Evolutionary conservation across 2,329 filamentous ascomycete genomes (phyloP).

Genomic region (Curvularia lunata): DNA sequence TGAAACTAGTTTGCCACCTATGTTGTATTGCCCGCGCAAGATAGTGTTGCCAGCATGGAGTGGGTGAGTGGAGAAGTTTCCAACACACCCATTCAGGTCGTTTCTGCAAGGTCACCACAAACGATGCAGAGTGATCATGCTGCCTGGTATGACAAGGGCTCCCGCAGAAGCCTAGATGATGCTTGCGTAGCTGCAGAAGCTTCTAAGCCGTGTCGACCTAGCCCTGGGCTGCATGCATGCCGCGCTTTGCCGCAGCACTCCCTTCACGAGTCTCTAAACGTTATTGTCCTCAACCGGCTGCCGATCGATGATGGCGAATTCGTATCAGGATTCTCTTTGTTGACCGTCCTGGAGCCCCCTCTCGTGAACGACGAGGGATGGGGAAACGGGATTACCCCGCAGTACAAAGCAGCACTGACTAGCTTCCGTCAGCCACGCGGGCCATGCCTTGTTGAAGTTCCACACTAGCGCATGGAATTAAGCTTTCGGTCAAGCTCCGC

Average conservation of each 20-base stretch:
- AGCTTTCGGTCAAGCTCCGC: constrained; percentile 36
- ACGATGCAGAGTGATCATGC: constrained; percentile 13
- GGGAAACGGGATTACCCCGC: constrained; percentile 28
- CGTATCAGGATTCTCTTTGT: neutral
- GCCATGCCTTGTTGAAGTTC: constrained; percentile 19
- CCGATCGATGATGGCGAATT: neutral
- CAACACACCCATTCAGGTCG: constrained; percentile 9
- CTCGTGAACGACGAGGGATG: neutral
- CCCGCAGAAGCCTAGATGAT: constrained; percentile 9
- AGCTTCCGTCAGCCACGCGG: constrained; percentile 36
- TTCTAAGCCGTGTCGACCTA: constrained; percentile 16
- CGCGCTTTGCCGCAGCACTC: neutral
- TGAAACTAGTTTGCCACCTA: neutral
- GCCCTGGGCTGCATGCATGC: neutral
- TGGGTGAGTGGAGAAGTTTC: constrained; percentile 13
- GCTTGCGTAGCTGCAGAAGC: constrained; percentile 19
- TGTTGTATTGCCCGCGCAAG: neutral
- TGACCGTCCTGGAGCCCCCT: neutral
- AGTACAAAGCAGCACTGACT: constrained; percentile 20
- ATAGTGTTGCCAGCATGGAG: neutral
- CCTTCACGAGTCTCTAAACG: neutral
- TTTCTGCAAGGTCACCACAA: constrained; percentile 17
- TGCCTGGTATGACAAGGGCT: constrained; percentile 10
- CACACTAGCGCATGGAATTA: constrained; percentile 28
- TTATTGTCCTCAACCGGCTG: neutral